These are phyloP conservation scores for Aspergillus sp. DNA, from an alignment of 2,329 filamentous ascomycete species.

Conservation along the genomic window DNA sequence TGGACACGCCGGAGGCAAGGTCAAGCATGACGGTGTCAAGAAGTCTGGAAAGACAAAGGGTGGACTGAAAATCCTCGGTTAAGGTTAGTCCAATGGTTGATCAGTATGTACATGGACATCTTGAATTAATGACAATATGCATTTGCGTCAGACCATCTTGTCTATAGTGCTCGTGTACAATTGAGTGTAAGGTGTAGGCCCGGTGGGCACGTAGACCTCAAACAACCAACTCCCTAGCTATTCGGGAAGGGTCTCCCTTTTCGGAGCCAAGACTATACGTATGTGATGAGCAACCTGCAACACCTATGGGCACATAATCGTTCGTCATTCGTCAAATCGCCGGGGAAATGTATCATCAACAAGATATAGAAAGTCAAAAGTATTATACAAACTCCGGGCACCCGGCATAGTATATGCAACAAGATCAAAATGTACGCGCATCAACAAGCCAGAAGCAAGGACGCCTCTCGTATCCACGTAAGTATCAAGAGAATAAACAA, in stretches of 20 bases:
- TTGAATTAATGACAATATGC: slow-evolving; percentile 2
- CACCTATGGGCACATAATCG: not conserved
- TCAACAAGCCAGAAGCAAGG: too few relatives aligned
- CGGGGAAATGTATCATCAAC: not conserved
- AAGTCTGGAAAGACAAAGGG: slow-evolving; percentile 48
- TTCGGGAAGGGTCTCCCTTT: too few relatives aligned
- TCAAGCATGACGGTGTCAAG: slow-evolving; percentile 45
- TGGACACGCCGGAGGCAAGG: slow-evolving; percentile 39
- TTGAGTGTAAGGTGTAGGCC: too few relatives aligned
- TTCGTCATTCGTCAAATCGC: not conserved
- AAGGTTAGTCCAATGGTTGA: slow-evolving; percentile 10
- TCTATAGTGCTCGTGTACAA: too few relatives aligned
- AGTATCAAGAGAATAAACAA: too few relatives aligned
- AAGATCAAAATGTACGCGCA: too few relatives aligned
- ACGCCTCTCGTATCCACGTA: too few relatives aligned
- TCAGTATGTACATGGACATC: not conserved
- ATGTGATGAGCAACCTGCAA: too few relatives aligned
- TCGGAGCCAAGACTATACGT: too few relatives aligned
- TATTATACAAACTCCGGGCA: not conserved
- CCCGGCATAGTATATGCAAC: too few relatives aligned
- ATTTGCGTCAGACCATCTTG: not conserved
- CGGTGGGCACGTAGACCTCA: too few relatives aligned
- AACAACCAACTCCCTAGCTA: too few relatives aligned
- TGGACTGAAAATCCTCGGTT: slow-evolving; percentile 45
- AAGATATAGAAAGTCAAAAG: not conserved